A percentile compares a stretch with the other conserved stretches of the same genome.
These are phyloP conservation scores for Calonectria pauciramosa DNA, from an alignment of 2,329 filamentous ascomycete species.

Conservation along the genomic window DNA sequence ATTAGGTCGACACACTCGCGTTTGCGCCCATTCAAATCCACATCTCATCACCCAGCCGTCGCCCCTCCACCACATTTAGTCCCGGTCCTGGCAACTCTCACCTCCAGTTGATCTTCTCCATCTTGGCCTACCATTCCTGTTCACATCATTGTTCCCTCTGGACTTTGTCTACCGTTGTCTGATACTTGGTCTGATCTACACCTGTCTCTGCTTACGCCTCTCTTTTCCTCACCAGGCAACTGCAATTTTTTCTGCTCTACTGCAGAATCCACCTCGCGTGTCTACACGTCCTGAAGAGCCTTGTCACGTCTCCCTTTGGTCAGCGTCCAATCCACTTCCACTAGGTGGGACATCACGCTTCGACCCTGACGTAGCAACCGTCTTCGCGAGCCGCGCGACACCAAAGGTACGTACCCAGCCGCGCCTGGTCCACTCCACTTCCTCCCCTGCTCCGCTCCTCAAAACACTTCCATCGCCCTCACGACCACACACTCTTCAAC, in stretches of 20 bases:
- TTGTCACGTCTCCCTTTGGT: slow-evolving; percentile 36
- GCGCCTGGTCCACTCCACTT: slow-evolving; percentile 47
- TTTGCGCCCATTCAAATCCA: slow-evolving; percentile 37
- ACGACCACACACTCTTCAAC: slow-evolving; percentile 47
- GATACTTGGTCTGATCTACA: not conserved
- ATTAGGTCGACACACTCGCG: slow-evolving; percentile 37
- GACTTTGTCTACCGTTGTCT: not conserved
- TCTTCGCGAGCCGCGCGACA: slow-evolving; percentile 48
- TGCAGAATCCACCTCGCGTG: slow-evolving; percentile 31
- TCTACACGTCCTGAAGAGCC: slow-evolving; percentile 38
- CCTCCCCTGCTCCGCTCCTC: slow-evolving; percentile 51
- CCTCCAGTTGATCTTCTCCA: slow-evolving; percentile 34
- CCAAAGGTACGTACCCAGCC: slow-evolving; percentile 50
- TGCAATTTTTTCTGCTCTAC: slow-evolving; percentile 6
- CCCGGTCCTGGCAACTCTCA: slow-evolving; percentile 33
- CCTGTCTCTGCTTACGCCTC: slow-evolving; percentile 22
- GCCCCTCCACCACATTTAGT: slow-evolving; percentile 41
- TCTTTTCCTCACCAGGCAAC: slow-evolving; percentile 18
- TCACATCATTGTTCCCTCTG: slow-evolving; percentile 30
- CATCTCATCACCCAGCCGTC: slow-evolving; percentile 37
- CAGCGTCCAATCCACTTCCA: slow-evolving; percentile 43
- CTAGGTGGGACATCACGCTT: slow-evolving; percentile 46
- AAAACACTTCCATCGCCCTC: slow-evolving; percentile 55
- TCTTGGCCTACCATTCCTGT: slow-evolving; percentile 32
- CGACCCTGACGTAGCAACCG: slow-evolving; percentile 50